phyloP scores from a whole-genome alignment of 345 rosid species.

The Melastoma malabathricum region DNA sequence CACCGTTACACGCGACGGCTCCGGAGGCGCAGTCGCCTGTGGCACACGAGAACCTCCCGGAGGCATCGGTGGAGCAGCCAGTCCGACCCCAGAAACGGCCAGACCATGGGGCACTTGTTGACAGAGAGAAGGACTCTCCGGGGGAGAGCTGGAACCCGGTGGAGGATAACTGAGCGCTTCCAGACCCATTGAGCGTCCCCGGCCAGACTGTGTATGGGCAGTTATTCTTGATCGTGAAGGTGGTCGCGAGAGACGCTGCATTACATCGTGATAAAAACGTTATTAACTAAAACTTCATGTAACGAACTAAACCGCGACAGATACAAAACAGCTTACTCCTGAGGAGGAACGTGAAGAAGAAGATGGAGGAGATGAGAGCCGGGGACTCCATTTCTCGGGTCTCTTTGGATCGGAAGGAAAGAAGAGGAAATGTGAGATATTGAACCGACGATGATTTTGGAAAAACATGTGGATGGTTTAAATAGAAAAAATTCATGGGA shows the following conservation, averaged over 20 bases:
- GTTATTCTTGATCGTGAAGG: constrained; percentile 16
- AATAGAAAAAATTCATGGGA: too few relatives aligned
- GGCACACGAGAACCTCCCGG: constrained; percentile 18
- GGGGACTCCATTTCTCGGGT: too few relatives aligned
- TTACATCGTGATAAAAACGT: too few relatives aligned
- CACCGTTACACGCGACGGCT: constrained; percentile 17
- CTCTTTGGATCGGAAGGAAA: too few relatives aligned
- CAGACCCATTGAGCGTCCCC: constrained; percentile 13
- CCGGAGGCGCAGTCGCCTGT: constrained; percentile 28
- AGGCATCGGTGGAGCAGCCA: constrained; percentile 7
- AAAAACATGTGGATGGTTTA: too few relatives aligned
- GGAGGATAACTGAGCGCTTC: constrained; percentile 9
- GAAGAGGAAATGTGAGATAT: too few relatives aligned
- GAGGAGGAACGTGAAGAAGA: too few relatives aligned
- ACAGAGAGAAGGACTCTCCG: neutral
- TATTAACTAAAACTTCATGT: too few relatives aligned
- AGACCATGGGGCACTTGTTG: constrained; percentile 11
- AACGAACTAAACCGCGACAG: too few relatives aligned
- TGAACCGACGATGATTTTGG: too few relatives aligned
- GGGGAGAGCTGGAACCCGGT: constrained; percentile 20
- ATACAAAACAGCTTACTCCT: too few relatives aligned
- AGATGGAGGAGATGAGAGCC: too few relatives aligned
- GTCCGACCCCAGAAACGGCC: constrained; percentile 33
- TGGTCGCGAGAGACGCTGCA: constrained; percentile 9
- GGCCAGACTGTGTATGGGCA: constrained; percentile 27